Percentiles rank a stretch among this genome's conserved stretches.
These are phyloP conservation scores for Aspergillus indologenus DNA, from an alignment of 495 filamentous ascomycete species.

Conservation along the genomic window DNA sequence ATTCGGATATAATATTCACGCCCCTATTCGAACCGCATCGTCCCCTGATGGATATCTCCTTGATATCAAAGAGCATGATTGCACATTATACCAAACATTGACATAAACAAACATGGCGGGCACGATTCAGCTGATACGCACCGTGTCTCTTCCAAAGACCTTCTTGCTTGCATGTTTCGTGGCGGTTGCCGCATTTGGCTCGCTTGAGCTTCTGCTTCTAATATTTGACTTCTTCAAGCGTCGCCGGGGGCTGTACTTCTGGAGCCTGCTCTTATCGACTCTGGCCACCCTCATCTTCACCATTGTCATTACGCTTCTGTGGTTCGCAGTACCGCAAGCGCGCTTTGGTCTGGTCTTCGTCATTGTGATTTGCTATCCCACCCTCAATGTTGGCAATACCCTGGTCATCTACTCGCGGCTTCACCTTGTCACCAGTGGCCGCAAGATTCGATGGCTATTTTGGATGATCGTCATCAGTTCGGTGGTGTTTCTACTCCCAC, in stretches of 20 bases:
- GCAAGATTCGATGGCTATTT: conserved; percentile 26
- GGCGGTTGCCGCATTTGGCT: conserved; percentile 34
- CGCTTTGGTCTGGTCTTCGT: conserved; percentile 25
- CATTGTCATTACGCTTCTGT: conserved; percentile 28
- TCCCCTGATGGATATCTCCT: background rate
- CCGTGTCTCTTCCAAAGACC: conserved; percentile 13
- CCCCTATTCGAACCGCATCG: too few relatives aligned
- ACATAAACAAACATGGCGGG: conserved; percentile 15
- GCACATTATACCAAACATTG: background rate
- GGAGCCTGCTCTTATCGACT: conserved; percentile 35
- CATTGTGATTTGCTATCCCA: conserved; percentile 29
- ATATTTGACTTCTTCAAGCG: conserved; percentile 42
- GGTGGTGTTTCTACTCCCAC: conserved; percentile 30
- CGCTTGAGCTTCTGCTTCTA: conserved; percentile 36
- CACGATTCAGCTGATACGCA: conserved; percentile 15
- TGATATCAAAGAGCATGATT: background rate
- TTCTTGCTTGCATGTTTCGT: conserved; percentile 35
- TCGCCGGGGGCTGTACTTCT: conserved; percentile 44
- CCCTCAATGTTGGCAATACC: conserved; percentile 36
- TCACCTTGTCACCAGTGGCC: conserved; percentile 30
- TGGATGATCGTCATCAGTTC: conserved; percentile 33
- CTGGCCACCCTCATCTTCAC: conserved; percentile 27
- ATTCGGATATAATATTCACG: too few relatives aligned
- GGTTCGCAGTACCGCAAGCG: conserved; percentile 24
- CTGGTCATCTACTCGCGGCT: conserved; percentile 42